Evolutionary conservation across 148 eudicot species (phyloP).

Genomic region (Linanthus parryae): DNA sequence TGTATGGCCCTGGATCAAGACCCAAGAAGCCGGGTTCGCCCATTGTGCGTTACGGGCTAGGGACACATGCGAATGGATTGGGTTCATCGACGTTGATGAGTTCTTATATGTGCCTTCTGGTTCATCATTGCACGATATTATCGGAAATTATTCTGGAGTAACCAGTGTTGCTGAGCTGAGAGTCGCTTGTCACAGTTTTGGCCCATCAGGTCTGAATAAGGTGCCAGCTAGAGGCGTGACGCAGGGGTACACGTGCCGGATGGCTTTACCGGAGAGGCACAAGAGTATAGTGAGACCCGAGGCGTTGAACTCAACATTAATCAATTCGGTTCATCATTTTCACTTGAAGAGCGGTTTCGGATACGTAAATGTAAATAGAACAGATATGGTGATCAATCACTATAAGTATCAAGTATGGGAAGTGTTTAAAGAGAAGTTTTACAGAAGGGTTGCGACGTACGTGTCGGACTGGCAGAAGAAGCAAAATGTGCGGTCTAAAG

Average conservation of each 20-base stretch:
- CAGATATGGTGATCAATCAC: conserved; percentile 42
- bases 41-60: conserved; percentile 51
- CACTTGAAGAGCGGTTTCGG: conserved; percentile 22
- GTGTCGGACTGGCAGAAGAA: conserved; percentile 37
- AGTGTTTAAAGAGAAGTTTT: conserved; percentile 38
- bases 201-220: conserved; percentile 44
- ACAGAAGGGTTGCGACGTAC: conserved; percentile 36
- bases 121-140: conserved; percentile 16
- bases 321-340: conserved; percentile 56
- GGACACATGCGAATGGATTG: conserved; percentile 48
- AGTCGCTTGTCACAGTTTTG: conserved; percentile 34
- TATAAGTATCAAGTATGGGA: conserved; percentile 54
- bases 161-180: conserved; percentile 34
- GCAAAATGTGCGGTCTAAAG: conserved; percentile 33
- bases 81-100: conserved; percentile 58
- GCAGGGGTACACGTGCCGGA: conserved; percentile 47
- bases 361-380: conserved; percentile 12
- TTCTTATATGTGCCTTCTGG: conserved; percentile 33
- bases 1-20: conserved; percentile 63
- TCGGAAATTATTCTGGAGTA: conserved; percentile 11
- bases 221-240: conserved; percentile 36
- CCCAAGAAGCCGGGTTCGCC: conserved; percentile 60
- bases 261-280: conserved; percentile 39
- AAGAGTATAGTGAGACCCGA: conserved; percentile 51
- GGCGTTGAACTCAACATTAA: conserved; percentile 29